A percentile compares a stretch with the other conserved stretches of the same genome.
phyloP scores from a whole-genome alignment of 176 grass and related monocot species.

The Hyparrhenia diplandra region DNA sequence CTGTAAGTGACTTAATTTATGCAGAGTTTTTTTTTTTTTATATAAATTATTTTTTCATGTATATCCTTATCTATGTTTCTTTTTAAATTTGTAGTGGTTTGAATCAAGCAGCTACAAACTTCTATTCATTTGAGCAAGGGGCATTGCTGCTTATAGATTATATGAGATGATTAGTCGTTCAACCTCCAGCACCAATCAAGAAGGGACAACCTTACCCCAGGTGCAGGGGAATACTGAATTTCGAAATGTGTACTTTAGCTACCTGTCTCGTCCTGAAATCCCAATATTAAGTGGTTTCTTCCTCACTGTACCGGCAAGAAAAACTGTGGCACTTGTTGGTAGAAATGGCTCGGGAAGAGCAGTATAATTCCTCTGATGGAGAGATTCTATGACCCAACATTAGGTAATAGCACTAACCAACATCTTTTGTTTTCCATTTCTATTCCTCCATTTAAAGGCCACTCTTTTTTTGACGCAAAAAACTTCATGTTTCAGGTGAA shows the following conservation, averaged over 20 bases:
- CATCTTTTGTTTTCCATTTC: conserved; percentile 5
- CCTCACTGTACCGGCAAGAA: conserved; percentile 93
- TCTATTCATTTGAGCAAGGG: conserved; percentile 99
- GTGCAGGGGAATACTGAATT: conserved; percentile 99
- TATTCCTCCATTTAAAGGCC: conserved; percentile 10
- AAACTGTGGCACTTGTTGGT: conserved; percentile 99
- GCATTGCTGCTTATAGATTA: conserved; percentile 96
- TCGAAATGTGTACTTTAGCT: conserved; percentile 99
- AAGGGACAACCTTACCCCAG: conserved; percentile 64
- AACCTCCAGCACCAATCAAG: conserved; percentile 75
- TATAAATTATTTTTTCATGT: background rate
- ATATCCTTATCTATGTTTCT: conserved; percentile 15
- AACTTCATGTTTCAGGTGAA: conserved; percentile 82
- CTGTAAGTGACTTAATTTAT: conserved; percentile 60
- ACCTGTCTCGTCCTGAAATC: conserved; percentile 96
- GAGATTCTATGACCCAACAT: conserved; percentile 97
- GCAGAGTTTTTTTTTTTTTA: background rate
- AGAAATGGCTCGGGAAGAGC: conserved; percentile 99
- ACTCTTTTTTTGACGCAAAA: conserved; percentile 11
- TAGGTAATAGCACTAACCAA: conserved; percentile 57
- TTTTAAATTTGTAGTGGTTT: conserved; percentile 62
- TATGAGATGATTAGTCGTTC: conserved; percentile 99
- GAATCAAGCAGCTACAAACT: conserved; percentile 99
- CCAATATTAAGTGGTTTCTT: conserved; percentile 99
- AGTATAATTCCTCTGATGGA: conserved; percentile 99